Percentiles rank a stretch among this genome's conserved stretches.
These are phyloP conservation scores for Inga oerstediana DNA, from an alignment of 306 rosid genomes.

Conservation along the genomic window DNA sequence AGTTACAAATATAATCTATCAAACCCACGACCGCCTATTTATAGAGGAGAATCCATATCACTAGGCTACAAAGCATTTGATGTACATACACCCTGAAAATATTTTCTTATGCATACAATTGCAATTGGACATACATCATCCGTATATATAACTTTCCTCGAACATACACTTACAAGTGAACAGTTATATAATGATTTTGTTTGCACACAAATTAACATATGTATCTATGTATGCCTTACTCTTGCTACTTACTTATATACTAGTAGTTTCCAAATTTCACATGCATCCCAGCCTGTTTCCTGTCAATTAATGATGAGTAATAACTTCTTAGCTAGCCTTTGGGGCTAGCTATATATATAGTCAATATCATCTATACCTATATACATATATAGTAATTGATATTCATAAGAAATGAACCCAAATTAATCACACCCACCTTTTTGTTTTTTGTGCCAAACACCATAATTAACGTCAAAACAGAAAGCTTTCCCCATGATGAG, in stretches of 20 bases:
- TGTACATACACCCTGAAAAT: too few species aligned
- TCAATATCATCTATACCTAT: not conserved
- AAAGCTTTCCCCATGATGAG: not conserved
- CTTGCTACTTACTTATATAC: not conserved
- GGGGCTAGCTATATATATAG: not conserved
- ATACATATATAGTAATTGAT: not conserved
- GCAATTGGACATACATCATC: not conserved
- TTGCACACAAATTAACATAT: not conserved
- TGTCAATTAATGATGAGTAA: not conserved
- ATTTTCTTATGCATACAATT: not conserved
- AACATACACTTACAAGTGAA: not conserved
- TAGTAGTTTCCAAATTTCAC: not conserved
- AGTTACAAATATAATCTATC: rapidly evolving
- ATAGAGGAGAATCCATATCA: too few species aligned
- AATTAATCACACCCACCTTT: not conserved
- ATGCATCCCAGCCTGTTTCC: not conserved
- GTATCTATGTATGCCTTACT: not conserved
- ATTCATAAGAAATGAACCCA: not conserved
- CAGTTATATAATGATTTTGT: too few species aligned
- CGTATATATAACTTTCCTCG: not conserved
- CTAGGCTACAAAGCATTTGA: too few species aligned
- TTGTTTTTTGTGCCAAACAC: not conserved
- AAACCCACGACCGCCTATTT: too few species aligned
- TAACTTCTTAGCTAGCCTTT: not conserved
- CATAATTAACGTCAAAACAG: not conserved